These are phyloP conservation scores for Parathielavia appendiculata DNA, from an alignment of 495 filamentous ascomycete genomes.

Conservation along the genomic window DNA sequence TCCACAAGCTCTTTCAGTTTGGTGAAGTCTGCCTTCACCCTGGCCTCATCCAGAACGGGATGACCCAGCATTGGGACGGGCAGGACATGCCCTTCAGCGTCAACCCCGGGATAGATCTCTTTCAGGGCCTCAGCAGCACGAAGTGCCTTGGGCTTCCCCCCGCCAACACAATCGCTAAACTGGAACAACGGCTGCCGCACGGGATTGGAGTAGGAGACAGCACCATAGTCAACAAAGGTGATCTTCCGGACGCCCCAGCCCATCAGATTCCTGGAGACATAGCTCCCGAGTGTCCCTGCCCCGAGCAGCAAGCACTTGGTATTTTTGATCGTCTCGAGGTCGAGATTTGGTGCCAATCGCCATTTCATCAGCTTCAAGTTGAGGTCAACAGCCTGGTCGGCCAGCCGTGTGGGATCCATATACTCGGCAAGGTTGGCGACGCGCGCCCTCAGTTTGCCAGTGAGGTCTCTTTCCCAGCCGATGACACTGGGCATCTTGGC, in stretches of 20 bases:
- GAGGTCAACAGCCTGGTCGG: conserved; percentile 93
- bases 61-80: conserved; percentile 95
- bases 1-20: conserved; percentile 69
- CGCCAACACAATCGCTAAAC: conserved; percentile 81
- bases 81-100: conserved; percentile 69
- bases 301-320: conserved; percentile 93
- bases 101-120: conserved; percentile 87
- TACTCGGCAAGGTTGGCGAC: conserved; percentile 79
- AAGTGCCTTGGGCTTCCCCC: conserved; percentile 76
- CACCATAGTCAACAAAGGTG: conserved; percentile 93
- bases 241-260: conserved; percentile 97
- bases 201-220: conserved; percentile 94
- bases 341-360: conserved; percentile 82
- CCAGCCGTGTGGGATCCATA: conserved; percentile 80
- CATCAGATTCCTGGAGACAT: conserved; percentile 84
- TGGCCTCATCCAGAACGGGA: conserved; percentile 65
- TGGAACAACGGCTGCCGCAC: conserved; percentile 90
- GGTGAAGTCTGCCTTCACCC: conserved; percentile 66
- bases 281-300: conserved; percentile 88
- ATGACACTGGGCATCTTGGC: conserved; percentile 74
- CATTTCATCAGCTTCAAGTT: conserved; percentile 99
- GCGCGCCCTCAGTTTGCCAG: conserved; percentile 67
- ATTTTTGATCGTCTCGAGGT: conserved; percentile 83
- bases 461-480: conserved; percentile 84
- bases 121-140: conserved; percentile 75